A percentile compares a stretch with the other conserved stretches of the same genome.
These are phyloP conservation scores for Blastobotrys mokoenaii DNA, from an alignment of 805 yeast genomes.

Conservation along the genomic window DNA sequence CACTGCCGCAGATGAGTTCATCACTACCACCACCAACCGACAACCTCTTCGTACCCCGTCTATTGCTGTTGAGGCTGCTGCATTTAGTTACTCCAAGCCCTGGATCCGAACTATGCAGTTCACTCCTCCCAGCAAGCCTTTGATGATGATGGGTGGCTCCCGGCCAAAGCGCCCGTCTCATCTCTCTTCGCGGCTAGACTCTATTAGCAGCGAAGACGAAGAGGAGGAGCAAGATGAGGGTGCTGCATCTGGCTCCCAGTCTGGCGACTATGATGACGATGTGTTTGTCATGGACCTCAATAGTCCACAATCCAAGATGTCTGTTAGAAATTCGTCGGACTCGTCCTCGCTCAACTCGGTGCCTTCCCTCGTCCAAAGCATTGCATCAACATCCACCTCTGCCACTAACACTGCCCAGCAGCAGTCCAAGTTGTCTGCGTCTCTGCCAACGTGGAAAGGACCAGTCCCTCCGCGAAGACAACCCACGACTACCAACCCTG, in stretches of 20 bases:
- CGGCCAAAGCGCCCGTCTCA: slow-evolving; percentile 5
- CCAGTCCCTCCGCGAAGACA: slow-evolving; percentile 4
- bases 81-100: slow-evolving; percentile 5
- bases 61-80: slow-evolving; percentile 9
- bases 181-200: not conserved
- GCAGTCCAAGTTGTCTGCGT: not conserved
- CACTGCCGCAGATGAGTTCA: slow-evolving; percentile 10
- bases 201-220: slow-evolving; percentile 1
- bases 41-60: slow-evolving; percentile 29
- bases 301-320: slow-evolving; percentile 4
- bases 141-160: not conserved
- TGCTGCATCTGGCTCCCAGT: slow-evolving; percentile 2
- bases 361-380: slow-evolving; percentile 19
- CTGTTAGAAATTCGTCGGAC: slow-evolving; percentile 1
- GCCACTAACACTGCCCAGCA: slow-evolving; percentile 4
- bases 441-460: slow-evolving; percentile 4
- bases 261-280: slow-evolving; percentile 12
- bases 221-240: slow-evolving; percentile 12
- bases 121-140: slow-evolving; percentile 20
- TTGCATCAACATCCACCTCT: slow-evolving; percentile 3
- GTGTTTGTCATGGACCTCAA: slow-evolving; percentile 20
- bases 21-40: slow-evolving; percentile 22
- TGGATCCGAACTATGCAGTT: slow-evolving; percentile 25
- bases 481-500: slow-evolving; percentile 5
- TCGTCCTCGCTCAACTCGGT: slow-evolving; percentile 12